A percentile compares a stretch with the other conserved stretches of the same genome.
Evolutionary conservation across 257 asterid species (phyloP).

Genomic region (Solanum chmielewskii): DNA sequence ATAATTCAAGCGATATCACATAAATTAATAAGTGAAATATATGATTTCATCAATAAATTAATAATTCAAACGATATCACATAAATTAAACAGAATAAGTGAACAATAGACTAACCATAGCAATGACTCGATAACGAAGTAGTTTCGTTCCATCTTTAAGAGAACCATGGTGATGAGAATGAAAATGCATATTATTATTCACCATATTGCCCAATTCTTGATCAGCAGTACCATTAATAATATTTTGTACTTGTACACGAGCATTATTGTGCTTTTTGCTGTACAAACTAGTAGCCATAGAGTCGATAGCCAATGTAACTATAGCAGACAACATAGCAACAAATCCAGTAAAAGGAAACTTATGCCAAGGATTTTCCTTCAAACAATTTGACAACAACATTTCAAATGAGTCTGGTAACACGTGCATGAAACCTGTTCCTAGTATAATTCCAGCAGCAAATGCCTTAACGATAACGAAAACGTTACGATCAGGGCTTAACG

Average conservation of each 20-base stretch:
- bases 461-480: slow-evolving; percentile 39
- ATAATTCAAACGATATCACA: neutral
- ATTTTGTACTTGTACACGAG: neutral
- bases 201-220: slow-evolving; percentile 19
- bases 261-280: slow-evolving; percentile 9
- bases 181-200: neutral
- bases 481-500: slow-evolving; percentile 28
- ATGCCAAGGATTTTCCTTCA: slow-evolving; percentile 45
- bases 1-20: neutral
- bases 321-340: slow-evolving; percentile 49
- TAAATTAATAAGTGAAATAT: neutral
- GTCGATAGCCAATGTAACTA: slow-evolving; percentile 39
- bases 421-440: slow-evolving; percentile 61
- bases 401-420: slow-evolving; percentile 58
- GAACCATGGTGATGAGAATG: slow-evolving; percentile 35
- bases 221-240: neutral
- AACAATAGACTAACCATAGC: slow-evolving; percentile 32
- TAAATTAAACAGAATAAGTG: neutral
- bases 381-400: slow-evolving; percentile 33
- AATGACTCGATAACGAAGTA: slow-evolving; percentile 47
- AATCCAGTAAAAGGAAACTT: slow-evolving; percentile 53
- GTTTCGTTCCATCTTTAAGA: slow-evolving; percentile 13
- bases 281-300: slow-evolving; percentile 52
- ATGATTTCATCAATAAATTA: neutral
- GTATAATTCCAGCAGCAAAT: slow-evolving; percentile 48